Evolutionary conservation across 2,329 filamentous ascomycete species (phyloP).

Genomic region (Leptoxyphium fumago): DNA sequence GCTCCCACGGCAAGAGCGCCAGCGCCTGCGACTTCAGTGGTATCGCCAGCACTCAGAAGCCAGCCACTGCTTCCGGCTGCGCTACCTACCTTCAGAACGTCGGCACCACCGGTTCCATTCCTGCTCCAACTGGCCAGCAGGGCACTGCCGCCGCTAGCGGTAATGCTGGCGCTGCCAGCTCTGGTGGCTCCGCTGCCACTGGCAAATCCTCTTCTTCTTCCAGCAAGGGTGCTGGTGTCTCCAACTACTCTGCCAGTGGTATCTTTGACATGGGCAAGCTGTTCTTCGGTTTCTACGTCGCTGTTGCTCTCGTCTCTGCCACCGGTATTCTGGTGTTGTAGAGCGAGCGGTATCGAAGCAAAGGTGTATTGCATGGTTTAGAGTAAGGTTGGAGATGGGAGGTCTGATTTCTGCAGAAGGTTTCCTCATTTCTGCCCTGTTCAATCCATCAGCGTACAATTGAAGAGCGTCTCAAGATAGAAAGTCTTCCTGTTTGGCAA

Average conservation of each 20-base stretch:
- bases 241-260: neutral
- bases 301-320: neutral
- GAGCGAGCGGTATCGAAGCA: neutral
- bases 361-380: too few species aligned
- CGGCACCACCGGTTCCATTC: neutral
- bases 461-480: too few species aligned
- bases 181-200: neutral
- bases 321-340: neutral
- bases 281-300: neutral
- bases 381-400: too few species aligned
- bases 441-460: too few species aligned
- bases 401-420: too few species aligned
- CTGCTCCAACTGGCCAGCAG: neutral
- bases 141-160: neutral
- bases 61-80: constrained; percentile 1
- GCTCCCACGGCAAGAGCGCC: neutral
- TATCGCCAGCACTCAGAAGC: neutral
- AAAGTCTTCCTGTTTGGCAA: too few species aligned
- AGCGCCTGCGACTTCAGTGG: neutral
- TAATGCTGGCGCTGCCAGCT: neutral
- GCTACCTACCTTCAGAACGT: constrained; percentile 1
- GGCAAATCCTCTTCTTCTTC: neutral
- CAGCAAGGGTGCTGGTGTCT: neutral
- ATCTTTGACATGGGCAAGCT: neutral
- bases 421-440: too few species aligned